phyloP scores from a whole-genome alignment of 768 basidiomycete species.

The Leccinum broughii region DNA sequence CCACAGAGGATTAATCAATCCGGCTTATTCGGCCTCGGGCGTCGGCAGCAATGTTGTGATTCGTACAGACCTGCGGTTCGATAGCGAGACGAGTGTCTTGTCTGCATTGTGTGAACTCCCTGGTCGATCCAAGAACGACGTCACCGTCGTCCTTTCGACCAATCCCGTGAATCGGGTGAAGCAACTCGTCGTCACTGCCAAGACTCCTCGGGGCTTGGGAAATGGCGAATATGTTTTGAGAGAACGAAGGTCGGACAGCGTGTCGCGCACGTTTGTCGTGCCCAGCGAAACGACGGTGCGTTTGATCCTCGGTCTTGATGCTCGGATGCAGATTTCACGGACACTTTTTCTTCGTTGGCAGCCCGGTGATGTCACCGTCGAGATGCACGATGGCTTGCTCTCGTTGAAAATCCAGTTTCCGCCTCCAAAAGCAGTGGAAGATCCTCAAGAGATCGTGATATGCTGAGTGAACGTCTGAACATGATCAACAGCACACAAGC shows the following conservation, averaged over 20 bases:
- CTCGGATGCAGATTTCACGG: conserved; percentile 7
- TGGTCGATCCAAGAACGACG: conserved; percentile 57
- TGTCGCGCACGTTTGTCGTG: conserved; percentile 52
- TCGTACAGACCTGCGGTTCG: conserved; percentile 63
- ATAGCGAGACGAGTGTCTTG: conserved; percentile 48
- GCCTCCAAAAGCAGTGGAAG: conserved; percentile 41
- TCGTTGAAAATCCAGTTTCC: conserved; percentile 55
- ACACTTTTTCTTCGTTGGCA: conserved; percentile 20
- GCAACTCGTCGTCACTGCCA: conserved; percentile 59
- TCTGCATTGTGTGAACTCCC: conserved; percentile 69
- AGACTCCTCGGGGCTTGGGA: conserved; percentile 41
- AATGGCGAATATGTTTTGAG: conserved; percentile 45
- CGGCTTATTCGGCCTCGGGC: conserved; percentile 21
- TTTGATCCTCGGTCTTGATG: conserved; percentile 21
- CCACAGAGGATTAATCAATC: conserved; percentile 28
- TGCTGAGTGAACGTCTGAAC: conserved; percentile 35
- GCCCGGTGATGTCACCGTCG: conserved; percentile 55
- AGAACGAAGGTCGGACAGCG: conserved; percentile 56
- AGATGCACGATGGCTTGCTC: conserved; percentile 62
- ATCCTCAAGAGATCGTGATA: conserved; percentile 50
- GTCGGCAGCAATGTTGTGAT: conserved; percentile 41
- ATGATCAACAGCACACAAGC: too few relatives aligned
- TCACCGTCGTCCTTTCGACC: conserved; percentile 60
- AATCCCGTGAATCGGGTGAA: conserved; percentile 62
- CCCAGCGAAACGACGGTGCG: conserved; percentile 56